Evolutionary conservation across 352 stramenopile genomes (phyloP), one percentile per base, ranked within the genome.

Genomic region (Thraustochytrium sp.): DNA sequence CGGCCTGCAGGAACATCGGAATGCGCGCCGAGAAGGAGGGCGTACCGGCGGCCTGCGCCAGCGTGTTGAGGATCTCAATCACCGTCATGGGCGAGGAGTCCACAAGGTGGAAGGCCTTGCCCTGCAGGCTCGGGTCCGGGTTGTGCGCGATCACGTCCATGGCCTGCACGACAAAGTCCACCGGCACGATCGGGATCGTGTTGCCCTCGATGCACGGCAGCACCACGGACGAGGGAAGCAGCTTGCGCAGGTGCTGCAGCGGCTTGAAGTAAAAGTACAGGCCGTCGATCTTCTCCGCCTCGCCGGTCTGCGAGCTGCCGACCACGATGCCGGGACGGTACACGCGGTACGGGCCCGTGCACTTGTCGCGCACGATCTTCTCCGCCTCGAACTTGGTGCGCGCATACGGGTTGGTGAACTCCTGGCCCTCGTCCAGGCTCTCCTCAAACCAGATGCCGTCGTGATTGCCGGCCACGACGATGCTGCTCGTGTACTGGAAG

Each of bases 311-410:
- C 23, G 62, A 75, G 40, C n/a, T 36, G 36, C 62, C 62, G 11
- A 75, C 62, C 18, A 75, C 62, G 31, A 75, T 75, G 44, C 62
- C 62, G 16, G 62, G 62, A 4, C 62, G 36, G 44, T 75, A 75
- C 18, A 75, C 62, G 23, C 62, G 59, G 44, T 53, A 75, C 16
- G 51, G 13, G 38, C 37, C 62, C 44, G 48, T 75, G 62, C 62
- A 75, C 44, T 75, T 54, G 3, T 23, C 29, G 40, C 62, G 62
- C 31, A 75, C 62, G 37, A 75, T 29, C 29, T 48, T 56, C 62
- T 75, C 62, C 16, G 62, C 62, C 44, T 75, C 62, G n/a, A 56
- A 75, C 44, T 75, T 75, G 44, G 62, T 75, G 26, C 40, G 62
- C 38, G 62, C 62, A 26, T 75, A 75, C 23, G 62, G 36, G 59